phyloP scores from a whole-genome alignment of 139 green algal genomes.

The Tetraselmis chui region DNA sequence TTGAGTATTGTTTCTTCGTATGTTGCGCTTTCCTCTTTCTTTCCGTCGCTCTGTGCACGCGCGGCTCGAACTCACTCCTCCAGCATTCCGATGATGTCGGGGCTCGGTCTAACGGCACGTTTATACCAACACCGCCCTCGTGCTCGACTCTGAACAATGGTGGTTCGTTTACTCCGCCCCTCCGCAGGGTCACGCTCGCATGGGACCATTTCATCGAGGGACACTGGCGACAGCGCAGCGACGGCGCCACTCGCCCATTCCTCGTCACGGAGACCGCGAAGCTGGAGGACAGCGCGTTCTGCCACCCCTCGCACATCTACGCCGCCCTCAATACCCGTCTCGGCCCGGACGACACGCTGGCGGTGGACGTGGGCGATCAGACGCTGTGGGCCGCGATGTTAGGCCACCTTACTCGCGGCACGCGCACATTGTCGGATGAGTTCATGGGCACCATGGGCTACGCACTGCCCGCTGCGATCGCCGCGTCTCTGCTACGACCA shows the following conservation, averaged over 20 bases:
- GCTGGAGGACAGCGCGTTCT: neutral
- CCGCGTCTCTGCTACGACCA: neutral
- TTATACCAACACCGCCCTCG: no score
- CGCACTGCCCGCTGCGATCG: neutral
- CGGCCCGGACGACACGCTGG: neutral
- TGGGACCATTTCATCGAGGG: neutral
- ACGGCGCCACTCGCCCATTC: no score
- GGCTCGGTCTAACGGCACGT: no score
- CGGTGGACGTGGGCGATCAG: neutral
- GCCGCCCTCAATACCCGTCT: neutral
- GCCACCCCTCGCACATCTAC: slow-evolving; percentile 2
- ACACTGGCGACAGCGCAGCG: neutral
- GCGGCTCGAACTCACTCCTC: no score
- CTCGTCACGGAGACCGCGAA: neutral
- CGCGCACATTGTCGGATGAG: neutral
- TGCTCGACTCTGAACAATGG: no score
- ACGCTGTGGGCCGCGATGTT: neutral
- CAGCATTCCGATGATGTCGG: no score
- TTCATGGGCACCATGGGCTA: slow-evolving; percentile 8
- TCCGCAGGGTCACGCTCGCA: neutral
- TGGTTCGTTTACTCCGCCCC: no score
- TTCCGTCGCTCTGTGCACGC: no score
- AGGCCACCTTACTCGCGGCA: neutral
- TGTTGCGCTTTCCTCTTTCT: no score
- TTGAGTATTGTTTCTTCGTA: no score